phyloP scores from a whole-genome alignment of 2,329 filamentous ascomycete species.

The Byssochlamys sp. region DNA sequence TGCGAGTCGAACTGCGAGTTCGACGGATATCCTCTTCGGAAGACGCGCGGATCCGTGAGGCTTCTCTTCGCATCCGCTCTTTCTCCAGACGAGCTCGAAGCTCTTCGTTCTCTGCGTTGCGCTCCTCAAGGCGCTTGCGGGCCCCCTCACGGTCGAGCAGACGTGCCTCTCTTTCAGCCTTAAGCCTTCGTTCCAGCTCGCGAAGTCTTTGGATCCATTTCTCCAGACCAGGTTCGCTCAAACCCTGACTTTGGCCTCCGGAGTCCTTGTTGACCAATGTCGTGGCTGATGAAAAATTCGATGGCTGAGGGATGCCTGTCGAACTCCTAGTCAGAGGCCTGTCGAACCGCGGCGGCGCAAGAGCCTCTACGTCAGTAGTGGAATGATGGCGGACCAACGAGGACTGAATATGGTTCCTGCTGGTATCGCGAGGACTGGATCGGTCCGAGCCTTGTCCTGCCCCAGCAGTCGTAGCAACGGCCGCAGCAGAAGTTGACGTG shows the following conservation, averaged over 20 bases:
- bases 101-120: slow-evolving; percentile 64
- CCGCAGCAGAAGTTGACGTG: slow-evolving; percentile 36
- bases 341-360: slow-evolving; percentile 16
- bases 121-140: slow-evolving; percentile 65
- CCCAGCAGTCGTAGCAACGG: slow-evolving; percentile 28
- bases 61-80: slow-evolving; percentile 36
- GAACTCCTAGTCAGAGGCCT: slow-evolving; percentile 21
- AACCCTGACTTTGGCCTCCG: slow-evolving; percentile 14
- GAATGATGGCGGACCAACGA: slow-evolving; percentile 49
- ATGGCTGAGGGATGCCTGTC: slow-evolving; percentile 25
- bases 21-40: neutral
- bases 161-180: slow-evolving; percentile 78
- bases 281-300: slow-evolving; percentile 23
- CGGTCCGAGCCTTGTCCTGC: slow-evolving; percentile 26
- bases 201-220: slow-evolving; percentile 77
- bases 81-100: slow-evolving; percentile 56
- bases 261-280: slow-evolving; percentile 18
- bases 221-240: slow-evolving; percentile 46
- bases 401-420: slow-evolving; percentile 27
- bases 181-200: slow-evolving; percentile 79
- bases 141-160: slow-evolving; percentile 77
- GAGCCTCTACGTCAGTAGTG: slow-evolving; percentile 39
- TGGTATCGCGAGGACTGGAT: slow-evolving; percentile 13
- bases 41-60: neutral
- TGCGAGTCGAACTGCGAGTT: neutral